A percentile compares a stretch with the other conserved stretches of the same genome.
Evolutionary conservation across 2,329 filamentous ascomycete species (phyloP).

Genomic region (Ascochyta koolunga): DNA sequence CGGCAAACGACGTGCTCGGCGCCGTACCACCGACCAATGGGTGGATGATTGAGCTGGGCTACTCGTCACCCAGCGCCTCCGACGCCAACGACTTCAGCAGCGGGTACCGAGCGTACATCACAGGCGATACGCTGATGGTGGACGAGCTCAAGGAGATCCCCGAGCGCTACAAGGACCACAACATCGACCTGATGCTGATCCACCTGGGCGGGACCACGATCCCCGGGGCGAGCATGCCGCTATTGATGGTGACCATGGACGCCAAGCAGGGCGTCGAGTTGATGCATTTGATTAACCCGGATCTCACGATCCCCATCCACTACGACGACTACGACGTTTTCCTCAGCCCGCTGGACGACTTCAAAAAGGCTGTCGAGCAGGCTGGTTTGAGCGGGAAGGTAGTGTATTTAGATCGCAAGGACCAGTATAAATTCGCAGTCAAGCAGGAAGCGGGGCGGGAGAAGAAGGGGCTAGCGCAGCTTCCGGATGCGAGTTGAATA

Average conservation of each 20-base stretch:
- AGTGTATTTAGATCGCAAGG: conserved; percentile 65
- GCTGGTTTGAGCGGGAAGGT: conserved; percentile 60
- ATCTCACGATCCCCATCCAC: conserved; percentile 62
- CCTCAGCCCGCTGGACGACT: conserved; percentile 64
- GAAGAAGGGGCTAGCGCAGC: conserved; percentile 3
- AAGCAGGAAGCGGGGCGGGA: conserved; percentile 20
- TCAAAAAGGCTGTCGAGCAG: conserved; percentile 61
- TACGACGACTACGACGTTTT: conserved; percentile 63
- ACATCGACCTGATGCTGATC: conserved; percentile 70
- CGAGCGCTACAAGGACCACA: conserved; percentile 58
- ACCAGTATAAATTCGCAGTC: conserved; percentile 63
- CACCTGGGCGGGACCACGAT: conserved; percentile 72
- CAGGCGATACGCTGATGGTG: conserved; percentile 68
- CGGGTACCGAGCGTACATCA: conserved; percentile 68
- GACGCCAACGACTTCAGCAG: conserved; percentile 45
- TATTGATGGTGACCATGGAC: conserved; percentile 74
- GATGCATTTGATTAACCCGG: conserved; percentile 64
- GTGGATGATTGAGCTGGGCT: conserved; percentile 69
- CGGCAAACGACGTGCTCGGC: conserved; percentile 56
- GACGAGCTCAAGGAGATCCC: conserved; percentile 68
- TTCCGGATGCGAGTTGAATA: neutral
- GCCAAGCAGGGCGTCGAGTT: conserved; percentile 66
- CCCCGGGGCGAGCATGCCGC: conserved; percentile 62
- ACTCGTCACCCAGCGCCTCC: conserved; percentile 33
- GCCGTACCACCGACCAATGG: conserved; percentile 69